These are phyloP conservation scores for Wickerhamiella hasegawae DNA, from an alignment of 805 yeast genomes.

Conservation along the genomic window DNA sequence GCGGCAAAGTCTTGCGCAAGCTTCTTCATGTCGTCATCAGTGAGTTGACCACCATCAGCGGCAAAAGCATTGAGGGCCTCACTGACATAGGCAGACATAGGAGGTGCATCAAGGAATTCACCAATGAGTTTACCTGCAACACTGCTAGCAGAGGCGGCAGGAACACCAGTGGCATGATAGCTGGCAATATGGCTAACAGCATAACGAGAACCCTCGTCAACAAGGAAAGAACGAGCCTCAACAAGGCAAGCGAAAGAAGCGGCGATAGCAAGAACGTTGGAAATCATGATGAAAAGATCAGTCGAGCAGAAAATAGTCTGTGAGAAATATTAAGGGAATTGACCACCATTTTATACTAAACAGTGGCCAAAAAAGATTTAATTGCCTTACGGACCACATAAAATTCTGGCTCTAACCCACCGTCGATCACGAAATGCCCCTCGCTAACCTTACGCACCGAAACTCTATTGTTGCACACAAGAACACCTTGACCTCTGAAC, in stretches of 20 bases:
- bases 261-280: conserved; percentile 3
- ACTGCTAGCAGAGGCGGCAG: conserved; percentile 11
- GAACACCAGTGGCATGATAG: conserved; percentile 7
- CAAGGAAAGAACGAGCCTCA: conserved; percentile 3
- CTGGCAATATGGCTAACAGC: conserved; percentile 6
- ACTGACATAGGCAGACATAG: background rate
- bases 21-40: background rate
- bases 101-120: background rate
- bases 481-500: conserved; percentile 81
- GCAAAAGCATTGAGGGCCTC: background rate
- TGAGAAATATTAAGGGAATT: no score
- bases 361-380: conserved; percentile 10
- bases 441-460: conserved; percentile 64
- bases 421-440: conserved; percentile 77
- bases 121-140: conserved; percentile 6
- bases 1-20: background rate
- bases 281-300: background rate
- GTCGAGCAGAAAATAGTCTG: no score
- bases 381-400: conserved; percentile 26
- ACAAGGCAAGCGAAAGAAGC: conserved; percentile 7
- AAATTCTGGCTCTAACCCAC: conserved; percentile 56
- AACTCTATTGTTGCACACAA: conserved; percentile 66
- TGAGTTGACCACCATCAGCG: background rate
- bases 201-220: background rate
- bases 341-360: no score